These are phyloP conservation scores for Metschnikowia matae DNA, from an alignment of 805 yeast genomes.

Conservation along the genomic window DNA sequence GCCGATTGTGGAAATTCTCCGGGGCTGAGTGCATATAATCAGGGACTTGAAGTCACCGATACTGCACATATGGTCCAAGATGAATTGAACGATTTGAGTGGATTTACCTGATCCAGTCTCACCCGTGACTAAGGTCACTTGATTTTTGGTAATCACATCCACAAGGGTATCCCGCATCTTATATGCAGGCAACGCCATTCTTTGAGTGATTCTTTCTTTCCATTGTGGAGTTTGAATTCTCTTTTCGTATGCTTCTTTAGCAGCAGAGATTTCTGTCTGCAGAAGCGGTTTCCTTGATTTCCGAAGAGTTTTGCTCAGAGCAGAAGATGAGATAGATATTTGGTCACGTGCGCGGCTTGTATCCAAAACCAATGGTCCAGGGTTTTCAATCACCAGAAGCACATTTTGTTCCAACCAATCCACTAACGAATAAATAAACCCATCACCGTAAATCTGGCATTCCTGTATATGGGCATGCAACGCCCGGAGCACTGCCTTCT, in stretches of 20 bases:
- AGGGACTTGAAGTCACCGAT: slow-evolving; percentile 49
- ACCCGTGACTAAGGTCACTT: slow-evolving; percentile 81
- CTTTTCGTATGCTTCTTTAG: not conserved
- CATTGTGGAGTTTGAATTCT: not conserved
- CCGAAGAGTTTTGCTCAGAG: not conserved
- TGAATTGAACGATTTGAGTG: slow-evolving; percentile 88
- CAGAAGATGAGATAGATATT: not conserved
- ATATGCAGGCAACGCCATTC: slow-evolving; percentile 84
- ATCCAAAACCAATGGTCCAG: slow-evolving; percentile 55
- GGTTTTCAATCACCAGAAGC: slow-evolving; percentile 56
- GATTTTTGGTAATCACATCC: slow-evolving; percentile 50
- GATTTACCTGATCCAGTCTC: slow-evolving; percentile 98
- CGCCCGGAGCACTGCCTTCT: slow-evolving; percentile 49
- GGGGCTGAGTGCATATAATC: slow-evolving; percentile 89
- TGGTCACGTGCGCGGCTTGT: not conserved
- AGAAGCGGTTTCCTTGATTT: not conserved
- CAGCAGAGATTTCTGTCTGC: not conserved
- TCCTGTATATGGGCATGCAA: slow-evolving; percentile 42
- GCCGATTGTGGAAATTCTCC: slow-evolving; percentile 94
- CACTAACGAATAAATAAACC: slow-evolving; percentile 60
- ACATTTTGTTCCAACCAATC: slow-evolving; percentile 77
- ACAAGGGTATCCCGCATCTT: slow-evolving; percentile 53
- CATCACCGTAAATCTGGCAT: slow-evolving; percentile 57
- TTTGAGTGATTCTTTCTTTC: slow-evolving; percentile 11
- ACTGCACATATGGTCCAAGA: slow-evolving; percentile 61